phyloP scores from a whole-genome alignment of 495 filamentous ascomycete genomes.

The Tuber brumale region DNA sequence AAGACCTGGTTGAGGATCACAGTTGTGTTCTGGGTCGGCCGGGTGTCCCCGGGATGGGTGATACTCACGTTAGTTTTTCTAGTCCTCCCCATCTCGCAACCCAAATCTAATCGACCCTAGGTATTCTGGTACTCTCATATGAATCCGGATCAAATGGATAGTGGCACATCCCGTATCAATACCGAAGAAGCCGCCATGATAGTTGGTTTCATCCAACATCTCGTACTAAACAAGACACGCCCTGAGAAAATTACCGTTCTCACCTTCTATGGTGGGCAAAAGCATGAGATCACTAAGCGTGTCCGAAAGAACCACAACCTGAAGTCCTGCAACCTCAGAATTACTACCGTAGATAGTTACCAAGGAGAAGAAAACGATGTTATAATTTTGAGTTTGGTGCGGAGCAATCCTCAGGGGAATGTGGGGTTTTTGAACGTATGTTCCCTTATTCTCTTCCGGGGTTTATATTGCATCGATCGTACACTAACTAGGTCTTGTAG shows the following conservation, averaged over 20 bases:
- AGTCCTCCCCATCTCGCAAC: neutral
- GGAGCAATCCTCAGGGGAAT: slow-evolving; percentile 52
- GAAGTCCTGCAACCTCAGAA: slow-evolving; percentile 51
- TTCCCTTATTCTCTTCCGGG: neutral
- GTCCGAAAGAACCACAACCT: slow-evolving; percentile 52
- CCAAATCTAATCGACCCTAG: slow-evolving; percentile 6
- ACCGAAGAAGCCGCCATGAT: slow-evolving; percentile 71
- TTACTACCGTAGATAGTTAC: slow-evolving; percentile 84
- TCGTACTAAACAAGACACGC: slow-evolving; percentile 59
- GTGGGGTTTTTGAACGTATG: slow-evolving; percentile 42
- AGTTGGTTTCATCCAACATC: slow-evolving; percentile 62
- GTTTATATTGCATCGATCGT: slow-evolving; percentile 11
- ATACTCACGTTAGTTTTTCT: slow-evolving; percentile 55
- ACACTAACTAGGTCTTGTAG: slow-evolving; percentile 56
- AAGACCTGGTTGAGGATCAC: slow-evolving; percentile 65
- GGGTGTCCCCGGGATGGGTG: slow-evolving; percentile 72
- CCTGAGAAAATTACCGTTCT: slow-evolving; percentile 67
- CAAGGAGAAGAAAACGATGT: slow-evolving; percentile 93
- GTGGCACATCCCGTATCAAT: slow-evolving; percentile 65
- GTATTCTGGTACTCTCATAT: slow-evolving; percentile 49
- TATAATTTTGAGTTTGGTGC: slow-evolving; percentile 74
- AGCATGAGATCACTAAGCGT: slow-evolving; percentile 54
- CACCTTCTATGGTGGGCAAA: slow-evolving; percentile 88
- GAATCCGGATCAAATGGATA: slow-evolving; percentile 60
- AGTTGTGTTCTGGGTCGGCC: slow-evolving; percentile 55